Evolutionary conservation across 495 filamentous ascomycete genomes (phyloP).

Genomic region (Peziza echinospora): DNA sequence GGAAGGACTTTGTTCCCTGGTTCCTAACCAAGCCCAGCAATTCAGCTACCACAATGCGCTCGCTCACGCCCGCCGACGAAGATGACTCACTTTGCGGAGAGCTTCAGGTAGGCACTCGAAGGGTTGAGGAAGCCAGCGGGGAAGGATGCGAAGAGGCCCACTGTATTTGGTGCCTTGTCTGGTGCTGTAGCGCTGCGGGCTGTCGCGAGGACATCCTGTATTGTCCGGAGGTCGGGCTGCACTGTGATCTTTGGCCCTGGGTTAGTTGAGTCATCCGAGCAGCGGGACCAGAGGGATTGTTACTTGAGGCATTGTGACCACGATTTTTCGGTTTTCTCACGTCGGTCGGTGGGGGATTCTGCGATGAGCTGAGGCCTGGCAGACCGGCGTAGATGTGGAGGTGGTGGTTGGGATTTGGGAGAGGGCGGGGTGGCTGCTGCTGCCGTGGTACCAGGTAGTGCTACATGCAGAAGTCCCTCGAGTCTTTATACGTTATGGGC

Average conservation of each 20-base stretch:
- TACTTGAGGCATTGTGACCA: no score
- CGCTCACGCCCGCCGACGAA: not conserved
- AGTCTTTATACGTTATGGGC: no score
- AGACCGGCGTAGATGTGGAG: no score
- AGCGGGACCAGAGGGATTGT: no score
- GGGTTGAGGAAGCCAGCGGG: constrained; percentile 83
- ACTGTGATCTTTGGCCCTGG: constrained; percentile 22
- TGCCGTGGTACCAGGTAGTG: no score
- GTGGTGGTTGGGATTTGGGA: no score
- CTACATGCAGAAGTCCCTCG: no score
- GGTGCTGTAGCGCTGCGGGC: constrained; percentile 27
- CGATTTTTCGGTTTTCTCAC: no score
- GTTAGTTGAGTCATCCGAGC: no score
- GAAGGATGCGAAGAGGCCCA: constrained; percentile 70
- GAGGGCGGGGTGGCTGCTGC: no score
- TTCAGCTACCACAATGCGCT: constrained; percentile 1
- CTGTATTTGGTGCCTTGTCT: constrained; percentile 42
- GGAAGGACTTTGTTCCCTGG: constrained; percentile 48
- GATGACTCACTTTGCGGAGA: constrained; percentile 45
- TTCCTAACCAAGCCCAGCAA: constrained; percentile 19
- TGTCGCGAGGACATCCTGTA: constrained; percentile 32
- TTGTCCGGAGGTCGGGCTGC: constrained; percentile 32
- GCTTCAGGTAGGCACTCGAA: constrained; percentile 73
- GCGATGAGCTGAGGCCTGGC: no score
- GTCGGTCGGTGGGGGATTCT: no score